Evolutionary conservation across 1,284 basidiomycete species (phyloP).

Genomic region (Ustilago lituana): DNA sequence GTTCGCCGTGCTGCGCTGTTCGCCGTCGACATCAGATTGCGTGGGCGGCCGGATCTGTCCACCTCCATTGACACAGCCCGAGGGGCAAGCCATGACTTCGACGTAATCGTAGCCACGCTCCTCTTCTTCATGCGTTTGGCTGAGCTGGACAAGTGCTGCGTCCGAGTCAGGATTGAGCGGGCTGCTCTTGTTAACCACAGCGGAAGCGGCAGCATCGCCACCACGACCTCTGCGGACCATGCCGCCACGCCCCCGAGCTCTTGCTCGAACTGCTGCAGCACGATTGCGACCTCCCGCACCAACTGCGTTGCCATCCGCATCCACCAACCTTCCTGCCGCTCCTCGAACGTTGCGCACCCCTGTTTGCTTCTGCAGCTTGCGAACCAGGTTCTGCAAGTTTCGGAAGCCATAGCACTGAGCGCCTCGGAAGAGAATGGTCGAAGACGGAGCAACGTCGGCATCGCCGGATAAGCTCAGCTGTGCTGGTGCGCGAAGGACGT

Average conservation of each 20-base stretch:
- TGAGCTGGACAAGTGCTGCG: neutral
- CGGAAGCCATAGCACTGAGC: constrained; percentile 97
- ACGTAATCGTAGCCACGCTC: constrained; percentile 87
- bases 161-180: constrained; percentile 26
- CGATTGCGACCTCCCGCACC: constrained; percentile 6
- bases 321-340: constrained; percentile 45
- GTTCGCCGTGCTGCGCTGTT: neutral
- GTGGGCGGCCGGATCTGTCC: constrained; percentile 74
- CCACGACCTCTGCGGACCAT: constrained; percentile 70
- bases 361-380: constrained; percentile 73
- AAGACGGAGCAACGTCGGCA: neutral
- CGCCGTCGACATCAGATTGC: constrained; percentile 8
- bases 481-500: constrained; percentile 66
- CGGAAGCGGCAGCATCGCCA: constrained; percentile 69
- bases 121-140: constrained; percentile 57
- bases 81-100: constrained; percentile 99
- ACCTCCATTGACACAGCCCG: constrained; percentile 96
- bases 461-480: neutral
- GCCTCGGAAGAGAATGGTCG: constrained; percentile 80
- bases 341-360: constrained; percentile 71
- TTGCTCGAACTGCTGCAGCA: constrained; percentile 10
- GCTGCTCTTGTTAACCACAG: constrained; percentile 51
- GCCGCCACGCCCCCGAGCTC: constrained; percentile 61
- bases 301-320: constrained; percentile 27
- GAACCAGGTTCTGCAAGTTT: constrained; percentile 95